Evolutionary conservation across 257 asterid genomes (phyloP).

Genomic region (Forsythia suspensa): DNA sequence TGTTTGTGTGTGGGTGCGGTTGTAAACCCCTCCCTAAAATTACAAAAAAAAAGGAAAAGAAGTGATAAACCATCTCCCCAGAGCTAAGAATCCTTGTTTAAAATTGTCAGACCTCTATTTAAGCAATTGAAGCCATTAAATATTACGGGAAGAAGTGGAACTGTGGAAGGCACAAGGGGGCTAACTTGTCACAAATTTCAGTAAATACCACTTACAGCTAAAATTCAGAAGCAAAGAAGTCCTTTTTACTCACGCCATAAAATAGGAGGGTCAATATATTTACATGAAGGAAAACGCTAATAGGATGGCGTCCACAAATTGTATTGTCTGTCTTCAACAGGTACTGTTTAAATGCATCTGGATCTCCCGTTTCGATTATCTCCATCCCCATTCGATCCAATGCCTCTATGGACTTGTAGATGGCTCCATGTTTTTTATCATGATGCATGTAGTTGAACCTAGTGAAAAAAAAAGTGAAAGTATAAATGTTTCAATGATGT

Average conservation of each 20-base stretch:
- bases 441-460: conserved; percentile 82
- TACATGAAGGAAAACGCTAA: conserved; percentile 94
- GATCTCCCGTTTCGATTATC: conserved; percentile 84
- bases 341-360: conserved; percentile 81
- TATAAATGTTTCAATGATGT: not conserved
- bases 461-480: conserved; percentile 16
- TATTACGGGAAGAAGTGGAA: not conserved
- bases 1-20: too few species aligned
- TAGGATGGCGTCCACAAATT: conserved; percentile 96
- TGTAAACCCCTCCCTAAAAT: not conserved
- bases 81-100: not conserved
- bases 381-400: conserved; percentile 93
- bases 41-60: not conserved
- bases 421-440: conserved; percentile 82
- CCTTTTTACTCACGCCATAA: not conserved
- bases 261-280: conserved; percentile 28
- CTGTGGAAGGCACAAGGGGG: not conserved
- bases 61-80: not conserved
- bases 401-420: conserved; percentile 86
- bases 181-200: not conserved
- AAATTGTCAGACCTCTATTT: not conserved
- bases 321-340: conserved; percentile 88
- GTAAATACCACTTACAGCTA: not conserved
- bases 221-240: not conserved
- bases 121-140: not conserved